Percentiles rank a stretch among this genome's conserved stretches.
These are phyloP conservation scores for Prunus kanzakura DNA, from an alignment of 306 rosid genomes.

Conservation along the genomic window DNA sequence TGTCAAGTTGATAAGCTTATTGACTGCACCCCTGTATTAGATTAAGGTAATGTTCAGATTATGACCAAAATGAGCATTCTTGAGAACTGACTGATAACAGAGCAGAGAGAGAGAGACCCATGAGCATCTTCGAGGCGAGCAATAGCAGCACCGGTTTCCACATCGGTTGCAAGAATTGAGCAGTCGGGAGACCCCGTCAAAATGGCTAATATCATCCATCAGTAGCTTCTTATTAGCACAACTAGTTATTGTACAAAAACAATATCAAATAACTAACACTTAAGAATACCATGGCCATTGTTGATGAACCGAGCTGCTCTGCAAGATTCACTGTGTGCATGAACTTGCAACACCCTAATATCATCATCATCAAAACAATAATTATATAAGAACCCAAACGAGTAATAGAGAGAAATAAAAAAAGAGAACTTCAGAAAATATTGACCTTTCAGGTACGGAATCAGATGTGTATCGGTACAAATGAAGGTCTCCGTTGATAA, in stretches of 20 bases:
- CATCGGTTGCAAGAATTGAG: constrained; percentile 78
- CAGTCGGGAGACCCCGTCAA: constrained; percentile 84
- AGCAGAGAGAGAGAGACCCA: constrained; percentile 35
- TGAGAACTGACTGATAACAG: not conserved
- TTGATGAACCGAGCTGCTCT: constrained; percentile 77
- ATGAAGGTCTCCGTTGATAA: constrained; percentile 64
- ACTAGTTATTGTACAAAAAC: constrained; percentile 1
- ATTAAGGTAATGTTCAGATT: not conserved
- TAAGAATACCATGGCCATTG: constrained; percentile 65
- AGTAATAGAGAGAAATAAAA: not conserved
- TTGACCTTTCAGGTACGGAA: constrained; percentile 52
- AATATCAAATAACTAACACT: constrained; percentile 3
- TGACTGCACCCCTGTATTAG: constrained; percentile 58
- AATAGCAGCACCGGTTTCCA: constrained; percentile 78
- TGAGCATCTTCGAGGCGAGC: constrained; percentile 78
- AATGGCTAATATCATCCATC: constrained; percentile 44
- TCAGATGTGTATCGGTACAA: constrained; percentile 61
- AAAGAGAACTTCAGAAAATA: not conserved
- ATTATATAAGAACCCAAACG: not conserved
- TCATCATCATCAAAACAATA: not conserved
- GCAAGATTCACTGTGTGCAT: constrained; percentile 76
- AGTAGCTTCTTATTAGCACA: constrained; percentile 14
- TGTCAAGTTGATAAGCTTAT: constrained; percentile 68
- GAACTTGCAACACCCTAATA: constrained; percentile 65
- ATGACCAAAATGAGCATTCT: not conserved